These are phyloP conservation scores for Metschnikowia matae DNA, from an alignment of 805 yeast genomes.

Conservation along the genomic window DNA sequence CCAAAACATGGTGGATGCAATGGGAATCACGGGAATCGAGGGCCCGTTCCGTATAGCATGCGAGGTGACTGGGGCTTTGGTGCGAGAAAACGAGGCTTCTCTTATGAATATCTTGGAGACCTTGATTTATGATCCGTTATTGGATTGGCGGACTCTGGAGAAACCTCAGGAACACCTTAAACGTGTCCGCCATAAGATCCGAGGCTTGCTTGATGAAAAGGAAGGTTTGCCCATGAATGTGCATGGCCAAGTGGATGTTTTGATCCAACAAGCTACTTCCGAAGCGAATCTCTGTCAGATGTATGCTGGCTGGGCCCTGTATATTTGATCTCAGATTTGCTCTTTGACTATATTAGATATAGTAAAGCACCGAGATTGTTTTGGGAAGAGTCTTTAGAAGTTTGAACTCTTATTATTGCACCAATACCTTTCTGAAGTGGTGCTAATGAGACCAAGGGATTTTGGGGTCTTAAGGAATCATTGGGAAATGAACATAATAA, in stretches of 20 bases:
- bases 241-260: slow-evolving; percentile 86
- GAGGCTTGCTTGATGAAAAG: slow-evolving; percentile 73
- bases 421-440: too few species aligned
- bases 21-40: slow-evolving; percentile 84
- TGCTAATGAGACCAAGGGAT: too few species aligned
- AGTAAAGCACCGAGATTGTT: too few species aligned
- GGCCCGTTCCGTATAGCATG: slow-evolving; percentile 84
- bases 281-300: slow-evolving; percentile 68
- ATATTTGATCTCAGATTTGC: slow-evolving; percentile 5
- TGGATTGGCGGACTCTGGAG: slow-evolving; percentile 60
- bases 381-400: too few species aligned
- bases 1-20: slow-evolving; percentile 81
- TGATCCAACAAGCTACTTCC: slow-evolving; percentile 78
- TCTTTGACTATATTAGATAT: too few species aligned
- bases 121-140: slow-evolving; percentile 85
- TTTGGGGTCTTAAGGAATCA: too few species aligned
- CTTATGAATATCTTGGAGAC: slow-evolving; percentile 90
- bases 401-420: too few species aligned
- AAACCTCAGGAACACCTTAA: slow-evolving; percentile 67
- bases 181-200: slow-evolving; percentile 69
- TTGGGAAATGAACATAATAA: too few species aligned
- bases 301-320: slow-evolving; percentile 88
- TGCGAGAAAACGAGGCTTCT: slow-evolving; percentile 76
- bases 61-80: slow-evolving; percentile 71
- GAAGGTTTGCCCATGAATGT: slow-evolving; percentile 87